Percentiles rank a stretch among this genome's conserved stretches.
These are phyloP conservation scores for Cyclotella sp. DNA, from an alignment of 108 stramenopile species.

Conservation along the genomic window DNA sequence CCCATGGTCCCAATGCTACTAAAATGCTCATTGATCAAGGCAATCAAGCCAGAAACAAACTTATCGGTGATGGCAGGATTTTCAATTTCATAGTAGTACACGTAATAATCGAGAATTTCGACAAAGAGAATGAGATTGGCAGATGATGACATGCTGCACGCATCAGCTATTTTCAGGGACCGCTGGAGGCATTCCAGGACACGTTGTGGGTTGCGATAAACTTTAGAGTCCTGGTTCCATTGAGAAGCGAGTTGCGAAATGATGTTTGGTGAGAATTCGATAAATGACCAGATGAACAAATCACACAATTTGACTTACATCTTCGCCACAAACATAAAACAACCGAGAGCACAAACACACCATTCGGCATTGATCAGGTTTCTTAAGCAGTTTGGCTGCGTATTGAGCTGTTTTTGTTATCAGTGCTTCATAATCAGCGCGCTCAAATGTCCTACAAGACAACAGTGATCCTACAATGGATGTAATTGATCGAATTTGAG, in stretches of 20 bases:
- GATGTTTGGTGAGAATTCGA: not conserved
- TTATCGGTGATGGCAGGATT: conserved; percentile 87
- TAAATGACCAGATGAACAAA: not conserved
- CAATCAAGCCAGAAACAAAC: conserved; percentile 88
- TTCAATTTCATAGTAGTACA: conserved; percentile 93
- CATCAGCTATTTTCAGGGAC: conserved; percentile 89
- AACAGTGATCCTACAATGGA: conserved; percentile 92
- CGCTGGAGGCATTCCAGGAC: conserved; percentile 95
- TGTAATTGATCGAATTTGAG: conserved; percentile 84
- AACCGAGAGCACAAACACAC: conserved; percentile 91
- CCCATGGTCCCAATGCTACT: conserved; percentile 56
- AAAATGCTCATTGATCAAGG: conserved; percentile 94
- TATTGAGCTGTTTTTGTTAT: conserved; percentile 95
- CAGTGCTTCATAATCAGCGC: conserved; percentile 92
- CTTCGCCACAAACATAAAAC: conserved; percentile 75
- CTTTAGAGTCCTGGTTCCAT: conserved; percentile 40
- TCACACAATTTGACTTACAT: conserved; percentile 23
- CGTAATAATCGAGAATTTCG: conserved; percentile 94
- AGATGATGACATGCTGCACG: conserved; percentile 76
- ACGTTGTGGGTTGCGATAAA: conserved; percentile 87
- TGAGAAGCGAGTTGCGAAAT: conserved; percentile 19
- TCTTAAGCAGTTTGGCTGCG: conserved; percentile 93
- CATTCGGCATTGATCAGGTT: conserved; percentile 95
- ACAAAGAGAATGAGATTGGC: conserved; percentile 90
- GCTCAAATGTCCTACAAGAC: conserved; percentile 67